These are phyloP conservation scores for Rubroshorea leprosula DNA, from an alignment of 345 rosid species.

Conservation along the genomic window DNA sequence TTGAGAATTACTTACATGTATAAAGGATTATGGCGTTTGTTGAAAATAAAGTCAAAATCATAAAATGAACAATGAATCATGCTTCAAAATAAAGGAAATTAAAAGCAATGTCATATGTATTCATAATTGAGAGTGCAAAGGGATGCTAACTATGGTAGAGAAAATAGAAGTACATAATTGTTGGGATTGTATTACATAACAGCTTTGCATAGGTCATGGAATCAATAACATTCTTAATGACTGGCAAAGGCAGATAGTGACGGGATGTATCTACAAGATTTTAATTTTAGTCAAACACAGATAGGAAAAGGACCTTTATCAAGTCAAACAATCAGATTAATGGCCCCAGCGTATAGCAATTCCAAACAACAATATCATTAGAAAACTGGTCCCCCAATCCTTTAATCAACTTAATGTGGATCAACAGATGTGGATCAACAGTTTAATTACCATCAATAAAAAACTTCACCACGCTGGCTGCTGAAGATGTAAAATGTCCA, in stretches of 20 bases:
- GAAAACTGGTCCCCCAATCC: neutral
- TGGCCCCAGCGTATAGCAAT: no score
- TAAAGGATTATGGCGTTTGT: no score
- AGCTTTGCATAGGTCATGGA: constrained; percentile 68
- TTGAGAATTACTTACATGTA: no score
- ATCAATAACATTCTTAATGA: constrained; percentile 64
- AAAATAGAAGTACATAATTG: neutral
- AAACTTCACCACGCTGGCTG: neutral
- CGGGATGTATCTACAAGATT: constrained; percentile 63
- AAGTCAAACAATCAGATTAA: no score
- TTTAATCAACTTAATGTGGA: constrained; percentile 3
- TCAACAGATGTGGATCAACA: neutral
- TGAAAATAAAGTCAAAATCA: no score
- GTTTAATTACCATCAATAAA: neutral
- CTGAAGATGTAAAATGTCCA: constrained; percentile 8
- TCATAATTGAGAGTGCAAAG: neutral
- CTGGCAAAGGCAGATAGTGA: constrained; percentile 54
- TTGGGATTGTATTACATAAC: constrained; percentile 31
- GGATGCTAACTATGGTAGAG: neutral
- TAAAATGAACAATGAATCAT: no score
- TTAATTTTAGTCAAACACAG: neutral
- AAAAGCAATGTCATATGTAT: neutral
- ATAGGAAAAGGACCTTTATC: neutral
- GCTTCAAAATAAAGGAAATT: neutral
- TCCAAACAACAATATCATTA: neutral